Percentiles rank a stretch among this genome's conserved stretches.
phyloP scores from a whole-genome alignment of 169 alveolate species.

The Eimeria sp. region DNA sequence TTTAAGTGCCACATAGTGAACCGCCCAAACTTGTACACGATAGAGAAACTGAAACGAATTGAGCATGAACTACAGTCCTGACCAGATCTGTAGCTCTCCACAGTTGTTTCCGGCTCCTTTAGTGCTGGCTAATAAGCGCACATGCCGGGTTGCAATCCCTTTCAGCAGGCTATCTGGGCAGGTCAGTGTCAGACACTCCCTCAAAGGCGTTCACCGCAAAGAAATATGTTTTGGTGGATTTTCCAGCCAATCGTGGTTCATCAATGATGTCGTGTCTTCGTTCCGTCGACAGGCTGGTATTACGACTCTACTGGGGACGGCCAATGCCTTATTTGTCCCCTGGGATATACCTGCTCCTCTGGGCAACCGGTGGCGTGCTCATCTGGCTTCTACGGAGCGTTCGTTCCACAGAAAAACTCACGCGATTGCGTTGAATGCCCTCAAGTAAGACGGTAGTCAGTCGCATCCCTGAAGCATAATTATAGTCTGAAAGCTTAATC shows the following conservation, averaged over 20 bases:
- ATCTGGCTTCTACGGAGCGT: conserved; percentile 56
- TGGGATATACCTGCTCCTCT: conserved; percentile 56
- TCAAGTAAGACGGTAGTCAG: conserved; percentile 3
- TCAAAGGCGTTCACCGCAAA: neutral
- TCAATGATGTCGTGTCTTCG: neutral
- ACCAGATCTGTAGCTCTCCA: neutral
- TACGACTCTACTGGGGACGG: conserved; percentile 22
- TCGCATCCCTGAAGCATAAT: no score
- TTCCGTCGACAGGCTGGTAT: conserved; percentile 18
- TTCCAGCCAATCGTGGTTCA: neutral
- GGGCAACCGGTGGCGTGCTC: conserved; percentile 51
- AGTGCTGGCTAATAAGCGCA: neutral
- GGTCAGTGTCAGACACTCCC: neutral
- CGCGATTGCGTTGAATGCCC: conserved; percentile 65
- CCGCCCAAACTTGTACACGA: neutral
- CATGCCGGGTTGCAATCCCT: neutral
- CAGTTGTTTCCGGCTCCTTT: neutral
- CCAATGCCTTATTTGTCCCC: conserved; percentile 30
- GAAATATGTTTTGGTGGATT: no score
- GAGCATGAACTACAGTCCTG: neutral
- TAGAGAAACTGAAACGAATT: neutral
- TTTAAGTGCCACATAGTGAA: neutral
- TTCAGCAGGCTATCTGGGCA: neutral
- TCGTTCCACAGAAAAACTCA: conserved; percentile 6
- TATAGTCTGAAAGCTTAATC: neutral